Conservation (phyloP, 1,284 basidiomycete species). For the Cryptococcus sp. region DNA sequence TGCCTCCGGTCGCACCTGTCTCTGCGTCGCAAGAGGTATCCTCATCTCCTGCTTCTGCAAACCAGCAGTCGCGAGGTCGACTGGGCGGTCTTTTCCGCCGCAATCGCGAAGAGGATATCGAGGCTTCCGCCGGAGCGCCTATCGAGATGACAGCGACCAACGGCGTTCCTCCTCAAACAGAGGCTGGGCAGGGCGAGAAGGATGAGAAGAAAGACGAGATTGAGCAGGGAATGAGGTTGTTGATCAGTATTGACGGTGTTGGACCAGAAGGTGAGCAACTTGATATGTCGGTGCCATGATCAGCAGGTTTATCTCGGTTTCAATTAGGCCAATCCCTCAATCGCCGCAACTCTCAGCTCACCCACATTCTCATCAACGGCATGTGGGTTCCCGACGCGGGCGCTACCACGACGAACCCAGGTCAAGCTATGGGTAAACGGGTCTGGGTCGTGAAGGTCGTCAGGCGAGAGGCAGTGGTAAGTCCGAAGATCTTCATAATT, state of each 20-base stretch:
- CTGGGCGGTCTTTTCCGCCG: constrained; percentile 38
- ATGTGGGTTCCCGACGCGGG: constrained; percentile 58
- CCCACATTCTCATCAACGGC: constrained; percentile 79
- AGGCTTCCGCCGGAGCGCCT: constrained; percentile 25
- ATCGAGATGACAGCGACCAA: constrained; percentile 48
- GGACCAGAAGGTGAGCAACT: constrained; percentile 66
- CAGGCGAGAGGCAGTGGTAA: constrained; percentile 73
- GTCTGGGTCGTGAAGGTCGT: constrained; percentile 84
- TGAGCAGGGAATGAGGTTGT: constrained; percentile 69
- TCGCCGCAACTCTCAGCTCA: constrained; percentile 76
- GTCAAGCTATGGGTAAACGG: constrained; percentile 54
- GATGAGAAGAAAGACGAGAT: constrained; percentile 56
- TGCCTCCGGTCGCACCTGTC: neutral
- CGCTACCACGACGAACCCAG: constrained; percentile 11
- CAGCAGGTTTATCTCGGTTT: neutral
- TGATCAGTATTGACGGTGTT: constrained; percentile 73
- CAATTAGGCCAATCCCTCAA: constrained; percentile 55
- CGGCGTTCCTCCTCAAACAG: constrained; percentile 42
- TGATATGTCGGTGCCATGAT: neutral
- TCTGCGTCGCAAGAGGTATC: too few relatives aligned
- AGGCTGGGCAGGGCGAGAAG: constrained; percentile 51
- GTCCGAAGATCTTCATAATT: constrained; percentile 1
- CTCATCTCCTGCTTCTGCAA: neutral
- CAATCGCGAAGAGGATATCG: constrained; percentile 38
- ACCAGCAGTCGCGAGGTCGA: constrained; percentile 20